A percentile compares a stretch with the other conserved stretches of the same genome.
Evolutionary conservation across 139 green algal genomes (phyloP).

Genomic region (Micromonas pusilla): DNA sequence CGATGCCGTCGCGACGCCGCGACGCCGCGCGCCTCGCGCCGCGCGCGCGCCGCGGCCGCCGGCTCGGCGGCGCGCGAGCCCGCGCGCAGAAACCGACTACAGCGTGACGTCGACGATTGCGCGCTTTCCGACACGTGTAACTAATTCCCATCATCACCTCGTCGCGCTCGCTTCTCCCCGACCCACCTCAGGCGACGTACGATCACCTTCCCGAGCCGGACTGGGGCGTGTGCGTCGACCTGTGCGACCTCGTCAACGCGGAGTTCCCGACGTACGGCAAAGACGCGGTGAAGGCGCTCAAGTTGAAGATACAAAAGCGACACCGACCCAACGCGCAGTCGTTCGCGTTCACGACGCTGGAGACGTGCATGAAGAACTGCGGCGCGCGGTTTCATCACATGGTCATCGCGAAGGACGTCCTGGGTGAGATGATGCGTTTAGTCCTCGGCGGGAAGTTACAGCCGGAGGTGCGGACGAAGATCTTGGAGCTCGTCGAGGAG

Average conservation of each 20-base stretch:
- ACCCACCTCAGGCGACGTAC: neutral
- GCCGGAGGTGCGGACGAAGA: neutral
- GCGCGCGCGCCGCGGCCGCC: too few relatives aligned
- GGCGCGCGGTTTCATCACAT: neutral
- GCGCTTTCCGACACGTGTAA: too few relatives aligned
- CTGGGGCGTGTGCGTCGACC: neutral
- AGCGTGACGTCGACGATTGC: too few relatives aligned
- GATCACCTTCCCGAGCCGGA: neutral
- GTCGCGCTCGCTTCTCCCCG: neutral
- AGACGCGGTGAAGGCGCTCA: conserved; percentile 7
- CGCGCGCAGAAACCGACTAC: too few relatives aligned
- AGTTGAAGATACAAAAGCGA: neutral
- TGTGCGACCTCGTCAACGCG: conserved; percentile 11
- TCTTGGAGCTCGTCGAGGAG: neutral
- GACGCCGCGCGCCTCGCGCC: too few relatives aligned
- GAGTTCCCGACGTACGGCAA: neutral
- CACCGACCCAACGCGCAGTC: neutral
- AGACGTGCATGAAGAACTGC: conserved; percentile 22
- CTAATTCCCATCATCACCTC: too few relatives aligned
- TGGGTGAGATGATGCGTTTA: neutral
- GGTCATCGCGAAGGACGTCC: neutral
- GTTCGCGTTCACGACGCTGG: neutral
- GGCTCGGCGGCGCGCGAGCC: too few relatives aligned
- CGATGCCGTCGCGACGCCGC: too few relatives aligned
- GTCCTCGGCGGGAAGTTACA: neutral